Conservation (phyloP, 1,139 yeast genomes). For the Groenewaldozyma sp. region DNA sequence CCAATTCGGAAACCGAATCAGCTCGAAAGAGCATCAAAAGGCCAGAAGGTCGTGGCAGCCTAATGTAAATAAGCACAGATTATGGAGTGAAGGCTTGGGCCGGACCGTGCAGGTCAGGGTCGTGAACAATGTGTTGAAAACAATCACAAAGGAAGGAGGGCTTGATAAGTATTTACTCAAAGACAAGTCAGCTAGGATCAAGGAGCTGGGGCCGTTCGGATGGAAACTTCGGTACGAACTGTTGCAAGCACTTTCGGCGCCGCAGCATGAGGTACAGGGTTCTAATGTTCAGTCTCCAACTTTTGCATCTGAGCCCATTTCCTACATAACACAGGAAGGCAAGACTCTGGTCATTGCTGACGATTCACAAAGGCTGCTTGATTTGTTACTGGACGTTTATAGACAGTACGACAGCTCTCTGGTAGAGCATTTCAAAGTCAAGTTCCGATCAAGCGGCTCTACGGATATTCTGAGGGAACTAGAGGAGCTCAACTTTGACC, state of each 20-base stretch:
- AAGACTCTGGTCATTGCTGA: constrained; percentile 42
- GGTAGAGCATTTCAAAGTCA: neutral
- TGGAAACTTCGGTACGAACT: constrained; percentile 82
- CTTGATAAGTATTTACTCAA: constrained; percentile 78
- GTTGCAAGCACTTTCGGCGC: constrained; percentile 31
- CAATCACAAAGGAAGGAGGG: constrained; percentile 90
- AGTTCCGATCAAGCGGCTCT: neutral
- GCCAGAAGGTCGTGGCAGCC: constrained; percentile 73
- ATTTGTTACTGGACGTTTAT: constrained; percentile 13
- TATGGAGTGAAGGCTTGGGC: constrained; percentile 79
- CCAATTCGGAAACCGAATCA: constrained; percentile 62
- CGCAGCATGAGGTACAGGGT: neutral
- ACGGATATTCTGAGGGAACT: neutral
- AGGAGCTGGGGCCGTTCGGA: constrained; percentile 85
- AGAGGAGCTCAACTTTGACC: constrained; percentile 2
- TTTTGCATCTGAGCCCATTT: neutral
- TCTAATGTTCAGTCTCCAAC: neutral
- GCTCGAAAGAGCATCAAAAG: constrained; percentile 66
- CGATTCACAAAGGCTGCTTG: constrained; percentile 56
- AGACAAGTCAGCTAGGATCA: constrained; percentile 79
- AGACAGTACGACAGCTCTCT: constrained; percentile 1
- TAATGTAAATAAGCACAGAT: constrained; percentile 60
- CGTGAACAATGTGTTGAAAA: constrained; percentile 74
- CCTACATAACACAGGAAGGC: constrained; percentile 21
- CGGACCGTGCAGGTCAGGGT: constrained; percentile 48